phyloP scores from a whole-genome alignment of 345 rosid species.

The Acer yangbiense region DNA sequence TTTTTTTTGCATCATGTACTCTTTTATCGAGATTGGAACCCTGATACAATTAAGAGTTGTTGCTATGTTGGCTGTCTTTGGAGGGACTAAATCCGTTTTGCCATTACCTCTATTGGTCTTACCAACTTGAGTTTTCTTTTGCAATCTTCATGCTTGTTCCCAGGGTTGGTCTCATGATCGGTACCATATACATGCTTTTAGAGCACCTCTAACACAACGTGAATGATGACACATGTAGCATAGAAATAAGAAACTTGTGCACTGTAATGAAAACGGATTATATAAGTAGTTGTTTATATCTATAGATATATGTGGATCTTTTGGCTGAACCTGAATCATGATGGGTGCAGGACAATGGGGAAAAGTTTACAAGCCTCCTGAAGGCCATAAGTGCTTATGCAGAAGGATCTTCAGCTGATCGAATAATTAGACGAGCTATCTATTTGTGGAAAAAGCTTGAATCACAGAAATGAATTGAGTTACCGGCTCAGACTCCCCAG shows the following conservation, averaged over 20 bases:
- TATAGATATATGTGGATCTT: neutral
- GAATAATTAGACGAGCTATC: conserved; percentile 61
- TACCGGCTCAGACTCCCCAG: neutral
- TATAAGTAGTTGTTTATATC: neutral
- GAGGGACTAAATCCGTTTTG: neutral
- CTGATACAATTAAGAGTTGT: neutral
- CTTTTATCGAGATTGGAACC: neutral
- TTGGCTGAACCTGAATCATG: neutral
- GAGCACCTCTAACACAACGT: neutral
- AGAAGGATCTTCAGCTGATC: conserved; percentile 91
- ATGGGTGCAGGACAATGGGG: conserved; percentile 73
- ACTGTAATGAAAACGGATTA: neutral
- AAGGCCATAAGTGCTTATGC: conserved; percentile 82
- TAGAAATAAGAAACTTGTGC: neutral
- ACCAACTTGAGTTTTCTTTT: neutral
- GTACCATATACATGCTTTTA: neutral
- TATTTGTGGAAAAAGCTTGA: conserved; percentile 75
- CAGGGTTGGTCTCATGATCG: neutral
- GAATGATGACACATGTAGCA: neutral
- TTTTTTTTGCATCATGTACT: neutral
- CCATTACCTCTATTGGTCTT: neutral
- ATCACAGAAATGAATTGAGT: conserved; percentile 6
- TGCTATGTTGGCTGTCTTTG: neutral
- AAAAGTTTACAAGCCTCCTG: conserved; percentile 75
- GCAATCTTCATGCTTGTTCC: neutral